Evolutionary conservation across 2,329 filamentous ascomycete genomes (phyloP).

Genomic region (Pseudogymnoascus sp.): DNA sequence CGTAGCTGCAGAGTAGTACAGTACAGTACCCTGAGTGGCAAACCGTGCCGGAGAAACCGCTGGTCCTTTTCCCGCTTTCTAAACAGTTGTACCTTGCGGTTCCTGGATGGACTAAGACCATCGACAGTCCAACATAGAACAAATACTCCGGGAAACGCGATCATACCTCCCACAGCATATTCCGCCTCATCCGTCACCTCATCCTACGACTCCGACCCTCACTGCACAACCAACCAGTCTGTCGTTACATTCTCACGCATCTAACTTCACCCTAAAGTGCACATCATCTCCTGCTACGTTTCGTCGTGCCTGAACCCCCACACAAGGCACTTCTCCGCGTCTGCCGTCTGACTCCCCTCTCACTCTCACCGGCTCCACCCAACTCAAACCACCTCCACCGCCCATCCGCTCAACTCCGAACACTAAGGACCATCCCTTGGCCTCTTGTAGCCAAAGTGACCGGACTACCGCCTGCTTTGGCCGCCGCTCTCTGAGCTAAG

Average conservation of each 20-base stretch:
- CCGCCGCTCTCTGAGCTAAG: not conserved
- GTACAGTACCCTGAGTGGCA: not conserved
- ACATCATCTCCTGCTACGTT: slow-evolving; percentile 1
- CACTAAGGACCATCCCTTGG: not conserved
- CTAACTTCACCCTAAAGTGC: not conserved
- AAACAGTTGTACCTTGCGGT: not conserved
- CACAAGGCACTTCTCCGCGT: not conserved
- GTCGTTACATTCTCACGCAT: slow-evolving; percentile 10
- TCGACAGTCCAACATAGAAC: not conserved
- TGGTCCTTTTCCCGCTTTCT: not conserved
- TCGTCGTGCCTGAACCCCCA: not conserved
- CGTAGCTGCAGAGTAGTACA: slow-evolving; percentile 1
- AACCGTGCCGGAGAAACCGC: not conserved
- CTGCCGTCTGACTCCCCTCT: not conserved
- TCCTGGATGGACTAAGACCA: not conserved
- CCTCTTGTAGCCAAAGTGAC: not conserved
- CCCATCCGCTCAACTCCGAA: slow-evolving; percentile 4
- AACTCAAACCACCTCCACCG: not conserved
- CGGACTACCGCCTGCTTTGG: not conserved
- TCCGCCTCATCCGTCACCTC: not conserved
- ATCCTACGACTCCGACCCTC: not conserved
- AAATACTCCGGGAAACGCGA: not conserved
- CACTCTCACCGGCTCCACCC: not conserved
- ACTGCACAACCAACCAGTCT: slow-evolving; percentile 7
- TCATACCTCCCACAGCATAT: not conserved